phyloP scores from a whole-genome alignment of 2,329 filamentous ascomycete genomes.

The Aureobasidium sp. region DNA sequence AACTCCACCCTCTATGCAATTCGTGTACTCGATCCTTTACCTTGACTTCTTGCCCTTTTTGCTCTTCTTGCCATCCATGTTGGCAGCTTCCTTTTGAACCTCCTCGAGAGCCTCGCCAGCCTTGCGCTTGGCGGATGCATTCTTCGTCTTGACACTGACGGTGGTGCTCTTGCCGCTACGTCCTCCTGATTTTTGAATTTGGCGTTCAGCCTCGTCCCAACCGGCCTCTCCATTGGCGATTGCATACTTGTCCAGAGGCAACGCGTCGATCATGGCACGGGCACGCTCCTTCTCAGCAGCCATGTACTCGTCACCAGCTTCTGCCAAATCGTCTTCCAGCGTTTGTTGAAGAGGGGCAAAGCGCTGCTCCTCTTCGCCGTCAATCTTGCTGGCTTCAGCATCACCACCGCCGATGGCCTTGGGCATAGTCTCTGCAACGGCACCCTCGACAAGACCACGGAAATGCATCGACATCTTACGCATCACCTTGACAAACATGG shows the following conservation, averaged over 20 bases:
- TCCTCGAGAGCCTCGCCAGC: slow-evolving; percentile 32
- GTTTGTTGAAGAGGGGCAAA: slow-evolving; percentile 65
- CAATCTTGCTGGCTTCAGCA: slow-evolving; percentile 52
- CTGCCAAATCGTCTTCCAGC: slow-evolving; percentile 75
- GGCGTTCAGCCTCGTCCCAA: slow-evolving; percentile 65
- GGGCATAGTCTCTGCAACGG: slow-evolving; percentile 45
- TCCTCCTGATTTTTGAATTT: slow-evolving; percentile 51
- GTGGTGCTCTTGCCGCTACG: slow-evolving; percentile 45
- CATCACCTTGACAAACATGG: slow-evolving; percentile 96
- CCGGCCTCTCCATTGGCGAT: slow-evolving; percentile 42
- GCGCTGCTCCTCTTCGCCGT: slow-evolving; percentile 43
- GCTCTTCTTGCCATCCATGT: slow-evolving; percentile 21
- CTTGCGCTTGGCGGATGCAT: slow-evolving; percentile 30
- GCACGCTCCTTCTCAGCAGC: slow-evolving; percentile 69
- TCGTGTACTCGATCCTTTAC: neutral
- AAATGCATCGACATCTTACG: slow-evolving; percentile 81
- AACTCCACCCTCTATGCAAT: slow-evolving; percentile 11
- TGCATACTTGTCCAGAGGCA: slow-evolving; percentile 70
- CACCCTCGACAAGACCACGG: slow-evolving; percentile 64
- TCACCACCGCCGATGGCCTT: slow-evolving; percentile 47
- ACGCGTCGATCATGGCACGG: slow-evolving; percentile 78
- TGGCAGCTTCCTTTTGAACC: slow-evolving; percentile 31
- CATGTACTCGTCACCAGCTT: slow-evolving; percentile 71
- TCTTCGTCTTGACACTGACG: slow-evolving; percentile 57
- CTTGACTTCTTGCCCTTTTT: slow-evolving; percentile 28